These are phyloP conservation scores for Fulvia fulva DNA, from an alignment of 2,329 filamentous ascomycete species.

Conservation along the genomic window DNA sequence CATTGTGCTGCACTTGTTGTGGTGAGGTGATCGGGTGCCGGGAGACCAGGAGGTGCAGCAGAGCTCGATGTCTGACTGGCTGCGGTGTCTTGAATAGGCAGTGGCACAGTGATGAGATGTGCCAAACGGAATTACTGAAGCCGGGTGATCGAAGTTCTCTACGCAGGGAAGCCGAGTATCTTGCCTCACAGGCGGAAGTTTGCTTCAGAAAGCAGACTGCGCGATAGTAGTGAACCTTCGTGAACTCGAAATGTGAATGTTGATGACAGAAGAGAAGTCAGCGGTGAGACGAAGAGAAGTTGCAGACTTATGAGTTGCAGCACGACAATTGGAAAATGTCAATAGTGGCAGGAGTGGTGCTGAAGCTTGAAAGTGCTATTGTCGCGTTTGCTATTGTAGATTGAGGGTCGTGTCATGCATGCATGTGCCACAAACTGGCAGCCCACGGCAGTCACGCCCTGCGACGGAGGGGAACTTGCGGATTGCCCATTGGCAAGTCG, in stretches of 20 bases:
- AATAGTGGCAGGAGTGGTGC: neutral
- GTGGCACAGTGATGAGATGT: neutral
- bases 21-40: neutral
- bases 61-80: neutral
- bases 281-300: neutral
- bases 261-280: neutral
- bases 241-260: neutral
- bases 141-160: neutral
- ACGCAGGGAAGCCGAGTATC: neutral
- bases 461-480: neutral
- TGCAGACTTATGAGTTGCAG: neutral
- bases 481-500: neutral
- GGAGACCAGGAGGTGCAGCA: neutral
- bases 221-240: neutral
- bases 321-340: neutral
- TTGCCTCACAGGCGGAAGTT: neutral
- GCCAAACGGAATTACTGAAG: neutral
- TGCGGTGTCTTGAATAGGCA: conserved; percentile 7
- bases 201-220: neutral
- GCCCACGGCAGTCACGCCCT: neutral
- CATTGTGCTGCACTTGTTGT: conserved; percentile 11
- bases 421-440: neutral
- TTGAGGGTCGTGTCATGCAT: neutral
- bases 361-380: neutral
- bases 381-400: neutral